phyloP scores from a whole-genome alignment of 805 yeast species.

The Pichia kluyveri region DNA sequence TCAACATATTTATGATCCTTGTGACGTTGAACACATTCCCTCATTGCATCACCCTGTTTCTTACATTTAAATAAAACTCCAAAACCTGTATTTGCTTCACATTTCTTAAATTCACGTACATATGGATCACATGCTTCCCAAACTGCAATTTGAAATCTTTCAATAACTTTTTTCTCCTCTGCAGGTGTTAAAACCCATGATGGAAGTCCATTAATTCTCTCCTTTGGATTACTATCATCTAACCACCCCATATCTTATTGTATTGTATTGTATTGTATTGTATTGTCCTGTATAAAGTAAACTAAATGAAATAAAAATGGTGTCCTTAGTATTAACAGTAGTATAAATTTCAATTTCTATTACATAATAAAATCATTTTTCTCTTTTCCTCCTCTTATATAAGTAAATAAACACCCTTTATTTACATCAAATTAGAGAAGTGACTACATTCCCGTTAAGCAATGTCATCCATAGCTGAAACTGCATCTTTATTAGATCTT shows the following conservation, averaged over 20 bases:
- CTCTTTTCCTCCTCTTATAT: too few relatives aligned
- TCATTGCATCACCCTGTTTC: constrained; percentile 46
- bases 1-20: constrained; percentile 62
- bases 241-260: neutral
- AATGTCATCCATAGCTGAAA: neutral
- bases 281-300: too few relatives aligned
- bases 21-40: constrained; percentile 51
- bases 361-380: too few relatives aligned
- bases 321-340: too few relatives aligned
- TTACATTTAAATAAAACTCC: constrained; percentile 62
- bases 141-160: constrained; percentile 58
- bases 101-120: constrained; percentile 60
- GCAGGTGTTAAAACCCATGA: constrained; percentile 69
- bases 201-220: constrained; percentile 39
- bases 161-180: constrained; percentile 66
- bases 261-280: too few relatives aligned
- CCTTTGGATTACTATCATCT: constrained; percentile 17
- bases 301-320: too few relatives aligned
- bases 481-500: neutral
- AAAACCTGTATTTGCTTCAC: constrained; percentile 55
- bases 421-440: too few relatives aligned
- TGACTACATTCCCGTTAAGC: neutral
- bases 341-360: too few relatives aligned
- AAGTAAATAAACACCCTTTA: too few relatives aligned
- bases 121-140: constrained; percentile 58